Base-by-base conservation (phyloP, 2,329 filamentous ascomycete genomes). In the Nannizziopsis barbatae region DNA sequence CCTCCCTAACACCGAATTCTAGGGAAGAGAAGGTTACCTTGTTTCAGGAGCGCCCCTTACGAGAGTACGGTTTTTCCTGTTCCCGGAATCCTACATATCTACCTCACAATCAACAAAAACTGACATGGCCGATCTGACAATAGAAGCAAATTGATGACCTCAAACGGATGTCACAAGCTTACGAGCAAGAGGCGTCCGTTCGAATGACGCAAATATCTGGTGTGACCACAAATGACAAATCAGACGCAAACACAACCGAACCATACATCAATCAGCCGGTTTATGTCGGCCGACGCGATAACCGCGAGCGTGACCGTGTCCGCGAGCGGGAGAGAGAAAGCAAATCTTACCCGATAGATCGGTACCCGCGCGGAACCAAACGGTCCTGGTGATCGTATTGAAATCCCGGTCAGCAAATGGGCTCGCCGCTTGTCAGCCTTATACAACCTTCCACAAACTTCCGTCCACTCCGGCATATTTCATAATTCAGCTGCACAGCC, bases 121-220 rank as follows among this genome's bases (percentile, higher is more conserved):
- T 50, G 48, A 52, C 38, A 47, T 27, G 27, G 40, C 42, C 47
- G 20, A 37, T 41, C 45, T 52, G 22, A 27, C 22, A 27, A 27
- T 27, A 73, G 71, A 64, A 69, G 57, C 71, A 73, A 68, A 73
- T 73, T 52, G 66, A 72, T 50, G 71, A 73, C 52, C 62, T 73
- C n/a, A 63, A 64, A 44, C 58, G 60, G 22, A 67, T 72, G 61
- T 72, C 70, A 9, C 59, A 65, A 45, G 68, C 72, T 53, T 73
- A 73, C 54, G 71, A 73, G 55, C 62, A 61, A 44, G 68, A 72
- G 51, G 69, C 71, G 50, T 66, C 71, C 7, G 54, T 50, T 20
- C 46, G 53, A 22, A 52, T 50, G 44, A 41, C 47, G n/a, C 44
- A 46, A 17, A 27, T 35, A 31, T 55, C 60, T 8, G 60, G 57